Conservation (phyloP, 768 basidiomycete species). For the Aureoboletus auriporus region DNA sequence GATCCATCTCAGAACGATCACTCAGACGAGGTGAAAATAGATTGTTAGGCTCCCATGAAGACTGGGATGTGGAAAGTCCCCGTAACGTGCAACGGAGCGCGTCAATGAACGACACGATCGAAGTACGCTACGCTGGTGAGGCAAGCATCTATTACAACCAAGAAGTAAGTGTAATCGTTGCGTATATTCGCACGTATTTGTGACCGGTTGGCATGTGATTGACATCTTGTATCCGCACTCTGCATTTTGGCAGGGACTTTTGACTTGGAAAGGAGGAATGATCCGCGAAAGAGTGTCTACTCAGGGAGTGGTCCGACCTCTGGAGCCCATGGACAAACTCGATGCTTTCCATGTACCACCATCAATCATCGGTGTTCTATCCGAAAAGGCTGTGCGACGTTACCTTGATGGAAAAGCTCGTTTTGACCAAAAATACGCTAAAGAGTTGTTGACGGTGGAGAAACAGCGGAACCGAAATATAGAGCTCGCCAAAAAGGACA, state of each 20-base stretch:
- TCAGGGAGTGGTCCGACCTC: slow-evolving; percentile 72
- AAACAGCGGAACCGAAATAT: slow-evolving; percentile 63
- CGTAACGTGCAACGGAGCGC: slow-evolving; percentile 14
- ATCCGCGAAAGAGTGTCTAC: slow-evolving; percentile 89
- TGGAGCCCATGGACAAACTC: slow-evolving; percentile 71
- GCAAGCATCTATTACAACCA: slow-evolving; percentile 48
- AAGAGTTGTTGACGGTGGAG: slow-evolving; percentile 54
- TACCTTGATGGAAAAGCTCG: slow-evolving; percentile 59
- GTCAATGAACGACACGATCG: slow-evolving; percentile 9
- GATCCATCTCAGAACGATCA: slow-evolving; percentile 14
- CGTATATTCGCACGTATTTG: not conserved
- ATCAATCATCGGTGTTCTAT: slow-evolving; percentile 68
- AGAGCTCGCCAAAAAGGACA: slow-evolving; percentile 61
- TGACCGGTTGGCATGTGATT: not conserved
- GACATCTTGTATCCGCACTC: slow-evolving; percentile 1
- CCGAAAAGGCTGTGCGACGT: slow-evolving; percentile 72
- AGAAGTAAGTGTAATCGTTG: slow-evolving; percentile 34
- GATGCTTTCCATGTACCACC: slow-evolving; percentile 59
- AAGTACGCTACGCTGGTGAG: slow-evolving; percentile 54
- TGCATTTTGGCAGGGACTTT: slow-evolving; percentile 28
- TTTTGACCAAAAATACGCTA: slow-evolving; percentile 67
- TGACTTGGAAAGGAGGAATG: slow-evolving; percentile 55
- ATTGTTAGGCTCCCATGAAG: slow-evolving; percentile 4
- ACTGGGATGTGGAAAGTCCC: slow-evolving; percentile 18
- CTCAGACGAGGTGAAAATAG: slow-evolving; percentile 1